Evolutionary conservation across 2,329 filamentous ascomycete genomes (phyloP).

Genomic region (Dendryphion nanum): DNA sequence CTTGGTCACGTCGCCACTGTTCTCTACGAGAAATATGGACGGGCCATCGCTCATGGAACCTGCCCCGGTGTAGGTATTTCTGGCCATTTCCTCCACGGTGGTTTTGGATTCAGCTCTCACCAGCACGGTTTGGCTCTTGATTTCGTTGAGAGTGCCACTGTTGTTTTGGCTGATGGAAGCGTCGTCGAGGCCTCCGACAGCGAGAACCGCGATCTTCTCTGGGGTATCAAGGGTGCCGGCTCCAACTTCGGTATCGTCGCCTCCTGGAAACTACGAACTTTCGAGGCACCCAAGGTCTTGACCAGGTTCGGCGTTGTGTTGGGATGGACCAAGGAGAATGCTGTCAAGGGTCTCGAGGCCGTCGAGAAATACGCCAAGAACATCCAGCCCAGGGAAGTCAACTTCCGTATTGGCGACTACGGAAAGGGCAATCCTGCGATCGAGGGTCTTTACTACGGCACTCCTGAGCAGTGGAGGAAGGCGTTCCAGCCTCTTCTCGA

Average conservation of each 20-base stretch:
- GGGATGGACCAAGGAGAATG: constrained; percentile 11
- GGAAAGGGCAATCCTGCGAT: constrained; percentile 8
- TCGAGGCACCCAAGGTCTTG: constrained; percentile 6
- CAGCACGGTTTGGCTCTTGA: not conserved
- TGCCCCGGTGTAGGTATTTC: not conserved
- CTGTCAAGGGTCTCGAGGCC: constrained; percentile 11
- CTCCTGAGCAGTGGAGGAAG: constrained; percentile 5
- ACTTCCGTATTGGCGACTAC: constrained; percentile 13
- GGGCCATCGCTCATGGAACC: not conserved
- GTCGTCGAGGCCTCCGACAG: not conserved
- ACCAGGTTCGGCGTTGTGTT: constrained; percentile 9
- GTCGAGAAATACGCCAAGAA: constrained; percentile 11
- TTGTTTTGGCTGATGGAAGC: not conserved
- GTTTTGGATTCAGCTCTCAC: not conserved
- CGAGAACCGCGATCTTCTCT: not conserved
- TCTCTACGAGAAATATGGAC: not conserved
- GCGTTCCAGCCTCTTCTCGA: constrained; percentile 10
- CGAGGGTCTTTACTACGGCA: constrained; percentile 13
- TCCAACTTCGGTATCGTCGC: constrained; percentile 9
- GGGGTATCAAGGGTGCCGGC: not conserved
- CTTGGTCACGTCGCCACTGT: not conserved
- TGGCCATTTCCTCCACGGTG: not conserved
- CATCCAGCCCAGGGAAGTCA: constrained; percentile 9
- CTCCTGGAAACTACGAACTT: constrained; percentile 17
- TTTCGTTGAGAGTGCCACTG: not conserved